Evolutionary conservation across 352 stramenopile genomes (phyloP).

Genomic region (Globisporangium carolinianum): DNA sequence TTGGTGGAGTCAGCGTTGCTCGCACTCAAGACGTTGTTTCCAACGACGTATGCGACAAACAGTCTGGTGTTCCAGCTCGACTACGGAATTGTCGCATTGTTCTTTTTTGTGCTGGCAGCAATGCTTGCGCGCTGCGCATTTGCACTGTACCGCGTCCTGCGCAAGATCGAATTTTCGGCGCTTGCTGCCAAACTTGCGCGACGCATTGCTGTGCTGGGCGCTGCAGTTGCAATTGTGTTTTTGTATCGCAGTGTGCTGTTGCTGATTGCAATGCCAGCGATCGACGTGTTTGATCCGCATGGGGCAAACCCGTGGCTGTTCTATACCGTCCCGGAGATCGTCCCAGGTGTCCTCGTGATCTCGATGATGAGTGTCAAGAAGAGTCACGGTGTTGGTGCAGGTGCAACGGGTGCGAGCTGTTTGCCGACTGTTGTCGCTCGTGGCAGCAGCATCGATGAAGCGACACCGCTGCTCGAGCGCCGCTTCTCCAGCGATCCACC

Average conservation of each 20-base stretch:
- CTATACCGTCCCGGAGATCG: conserved; percentile 67
- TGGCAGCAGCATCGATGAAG: conserved; percentile 22
- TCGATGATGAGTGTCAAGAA: conserved; percentile 79
- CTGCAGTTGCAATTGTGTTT: conserved; percentile 45
- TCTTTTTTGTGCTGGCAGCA: conserved; percentile 64
- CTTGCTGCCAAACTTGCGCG: conserved; percentile 46
- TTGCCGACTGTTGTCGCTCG: too few species aligned
- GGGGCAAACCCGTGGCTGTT: conserved; percentile 69
- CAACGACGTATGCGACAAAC: conserved; percentile 20
- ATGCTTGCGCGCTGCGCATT: conserved; percentile 54
- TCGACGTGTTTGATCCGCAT: conserved; percentile 69
- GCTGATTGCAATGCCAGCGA: conserved; percentile 56
- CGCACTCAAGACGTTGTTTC: conserved; percentile 67
- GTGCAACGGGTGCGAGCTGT: too few species aligned
- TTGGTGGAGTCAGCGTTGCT: conserved; percentile 63
- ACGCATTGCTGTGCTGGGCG: conserved; percentile 52
- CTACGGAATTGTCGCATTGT: conserved; percentile 66
- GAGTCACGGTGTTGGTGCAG: not conserved
- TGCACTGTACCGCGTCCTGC: conserved; percentile 40
- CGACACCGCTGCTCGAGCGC: conserved; percentile 42
- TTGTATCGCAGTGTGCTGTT: conserved; percentile 52
- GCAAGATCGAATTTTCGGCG: conserved; percentile 73
- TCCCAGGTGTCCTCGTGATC: conserved; percentile 63
- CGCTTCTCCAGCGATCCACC: conserved; percentile 34
- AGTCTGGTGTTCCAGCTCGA: conserved; percentile 63